Evolutionary conservation across 768 basidiomycete species (phyloP).

Genomic region (Agaricus blazei): DNA sequence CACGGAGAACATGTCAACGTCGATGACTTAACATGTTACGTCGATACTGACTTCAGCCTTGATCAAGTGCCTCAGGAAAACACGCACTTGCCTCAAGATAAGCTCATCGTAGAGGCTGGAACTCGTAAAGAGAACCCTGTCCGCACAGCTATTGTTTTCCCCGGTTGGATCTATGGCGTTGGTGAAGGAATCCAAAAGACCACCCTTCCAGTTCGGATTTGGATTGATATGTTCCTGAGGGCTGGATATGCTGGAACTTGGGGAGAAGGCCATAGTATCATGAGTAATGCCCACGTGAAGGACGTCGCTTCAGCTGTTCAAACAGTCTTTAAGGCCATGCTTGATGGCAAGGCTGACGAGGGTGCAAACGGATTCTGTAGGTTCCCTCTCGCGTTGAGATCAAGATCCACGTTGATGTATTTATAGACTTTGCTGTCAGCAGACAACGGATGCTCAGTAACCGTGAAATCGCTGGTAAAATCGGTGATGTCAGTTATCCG

Average conservation of each 20-base stretch:
- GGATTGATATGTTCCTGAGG: constrained; percentile 24
- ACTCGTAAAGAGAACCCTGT: constrained; percentile 32
- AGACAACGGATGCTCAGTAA: constrained; percentile 23
- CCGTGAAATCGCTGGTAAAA: constrained; percentile 24
- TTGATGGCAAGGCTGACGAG: constrained; percentile 36
- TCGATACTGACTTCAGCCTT: constrained; percentile 31
- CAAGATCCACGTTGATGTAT: constrained; percentile 5
- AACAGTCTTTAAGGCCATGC: constrained; percentile 31
- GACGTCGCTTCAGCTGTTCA: constrained; percentile 31
- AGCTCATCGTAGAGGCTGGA: constrained; percentile 33
- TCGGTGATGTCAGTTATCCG: constrained; percentile 29
- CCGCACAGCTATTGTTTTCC: constrained; percentile 38
- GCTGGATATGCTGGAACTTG: constrained; percentile 35
- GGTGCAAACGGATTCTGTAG: constrained; percentile 36
- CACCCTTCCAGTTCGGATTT: constrained; percentile 31
- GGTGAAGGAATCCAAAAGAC: constrained; percentile 35
- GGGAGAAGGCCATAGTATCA: constrained; percentile 33
- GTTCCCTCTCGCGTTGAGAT: constrained; percentile 6
- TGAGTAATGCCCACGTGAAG: constrained; percentile 35
- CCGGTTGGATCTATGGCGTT: constrained; percentile 38
- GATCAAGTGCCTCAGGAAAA: constrained; percentile 19
- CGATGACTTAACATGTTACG: constrained; percentile 25
- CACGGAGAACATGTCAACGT: constrained; percentile 29
- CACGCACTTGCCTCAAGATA: constrained; percentile 19
- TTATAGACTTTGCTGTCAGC: constrained; percentile 29